These are phyloP conservation scores for Puccinia polysora DNA, from an alignment of 1,284 basidiomycete genomes.

Conservation along the genomic window DNA sequence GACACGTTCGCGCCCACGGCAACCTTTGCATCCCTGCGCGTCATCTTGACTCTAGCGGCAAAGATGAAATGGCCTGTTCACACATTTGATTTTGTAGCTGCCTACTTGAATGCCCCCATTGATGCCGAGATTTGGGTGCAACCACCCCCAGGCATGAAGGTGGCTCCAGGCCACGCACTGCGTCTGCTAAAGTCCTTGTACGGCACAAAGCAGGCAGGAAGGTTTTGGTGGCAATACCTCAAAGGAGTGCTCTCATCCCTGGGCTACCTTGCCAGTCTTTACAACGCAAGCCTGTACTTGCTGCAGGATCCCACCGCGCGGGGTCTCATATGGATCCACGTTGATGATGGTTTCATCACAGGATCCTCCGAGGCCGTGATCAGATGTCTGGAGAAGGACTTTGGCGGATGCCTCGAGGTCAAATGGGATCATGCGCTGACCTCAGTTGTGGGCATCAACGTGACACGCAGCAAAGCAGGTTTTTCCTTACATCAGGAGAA, in stretches of 20 bases:
- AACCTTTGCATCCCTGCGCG: background rate
- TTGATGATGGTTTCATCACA: slow-evolving; percentile 30
- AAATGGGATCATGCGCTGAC: background rate
- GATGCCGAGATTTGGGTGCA: slow-evolving; percentile 15
- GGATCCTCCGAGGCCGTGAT: background rate
- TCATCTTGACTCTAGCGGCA: background rate
- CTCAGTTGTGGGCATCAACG: background rate
- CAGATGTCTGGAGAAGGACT: background rate
- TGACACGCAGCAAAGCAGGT: background rate
- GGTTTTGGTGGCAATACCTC: slow-evolving; percentile 24
- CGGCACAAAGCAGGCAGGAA: slow-evolving; percentile 5
- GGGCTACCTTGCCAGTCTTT: slow-evolving; percentile 2
- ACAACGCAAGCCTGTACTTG: slow-evolving; percentile 9
- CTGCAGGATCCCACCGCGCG: background rate
- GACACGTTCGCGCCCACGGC: slow-evolving; percentile 12
- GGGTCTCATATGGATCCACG: slow-evolving; percentile 13
- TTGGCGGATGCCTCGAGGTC: background rate
- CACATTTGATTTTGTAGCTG: slow-evolving; percentile 10
- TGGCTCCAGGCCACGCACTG: background rate
- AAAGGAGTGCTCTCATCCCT: background rate
- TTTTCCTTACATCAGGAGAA: background rate
- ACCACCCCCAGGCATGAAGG: background rate
- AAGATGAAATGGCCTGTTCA: background rate
- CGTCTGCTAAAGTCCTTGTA: background rate
- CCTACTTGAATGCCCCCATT: slow-evolving; percentile 15